Base-by-base conservation (phyloP, 108 stramenopile genomes). In the Fistulifera pelliculosa region DNA sequence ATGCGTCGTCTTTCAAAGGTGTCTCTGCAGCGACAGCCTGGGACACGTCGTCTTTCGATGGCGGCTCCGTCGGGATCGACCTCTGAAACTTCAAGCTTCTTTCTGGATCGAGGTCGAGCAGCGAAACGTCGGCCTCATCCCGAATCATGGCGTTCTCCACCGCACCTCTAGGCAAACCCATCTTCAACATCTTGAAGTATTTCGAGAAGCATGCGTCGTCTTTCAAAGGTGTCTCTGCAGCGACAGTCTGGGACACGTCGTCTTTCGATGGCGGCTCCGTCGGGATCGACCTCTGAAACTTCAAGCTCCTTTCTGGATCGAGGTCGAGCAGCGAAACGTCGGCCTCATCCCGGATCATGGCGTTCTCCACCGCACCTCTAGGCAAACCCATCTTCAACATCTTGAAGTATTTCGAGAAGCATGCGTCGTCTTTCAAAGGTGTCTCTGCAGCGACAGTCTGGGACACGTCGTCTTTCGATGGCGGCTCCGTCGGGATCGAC, bases 131-230 rank as follows among this genome's bases (percentile, higher is more conserved):
- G 56, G 79, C 71, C 23, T 68, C 81, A 52, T 89, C 87, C 54
- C 81, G 60, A 40, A 68, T 62, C 51, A 87, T 55, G 6, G 85
- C 81, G 58, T 87, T 70, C 41, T 82, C 38, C 0, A 94, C 87
- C 19, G 86, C 85, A 10, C 75, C 87, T 54, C 70, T 67, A 1
- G 88, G 80, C 38, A 94, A 53, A 0, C 93, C 93, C 76, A 73
- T 69, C 47, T 67, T 71, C 28, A 79, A 45, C 81, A 86, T 80
- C 47, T 82, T 80, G 67, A 88, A 89, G 47, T 85, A 92, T 56
- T 92, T 92, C 1, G 67, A 56, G 57, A 77, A 93, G 41, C 75
- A 70, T 31, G 84, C 82, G 47, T 93, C 84, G 49, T 82, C 77
- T 56, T 80, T 84, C 45, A 83, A 55, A 47, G 78, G 68, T 22